Base-by-base conservation (phyloP, 2,329 filamentous ascomycete genomes). In the Diatrype stigma region DNA sequence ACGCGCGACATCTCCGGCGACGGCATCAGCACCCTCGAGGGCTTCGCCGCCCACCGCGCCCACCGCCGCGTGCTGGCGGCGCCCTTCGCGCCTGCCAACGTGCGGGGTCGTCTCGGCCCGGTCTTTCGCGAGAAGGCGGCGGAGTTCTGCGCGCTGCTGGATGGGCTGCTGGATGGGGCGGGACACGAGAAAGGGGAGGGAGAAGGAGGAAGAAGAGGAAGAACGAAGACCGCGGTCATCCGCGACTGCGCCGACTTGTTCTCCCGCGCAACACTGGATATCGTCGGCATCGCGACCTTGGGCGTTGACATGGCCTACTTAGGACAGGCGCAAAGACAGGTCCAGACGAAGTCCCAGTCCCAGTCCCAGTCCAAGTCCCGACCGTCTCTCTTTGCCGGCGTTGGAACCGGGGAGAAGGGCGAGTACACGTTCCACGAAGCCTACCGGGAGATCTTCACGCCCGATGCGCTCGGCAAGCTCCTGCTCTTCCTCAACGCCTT, bases 251-350 rank as follows among this genome's bases (percentile, higher is more conserved):
- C 46, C 17, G 48, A 50, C 8, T 45, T 53, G 2, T 50, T 53
- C 40, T 50, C 47, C 28, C 49, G 49, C 16, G 48, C 51, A 14
- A 51, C 49, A 28, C n/a, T 54, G 4, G 49, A 51, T 26, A 47
- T 51, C 46, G 48, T 51, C 32, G 52, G 49, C 32, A 45, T 51
- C 23, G 51, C 51, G 3, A 42, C 47, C 1, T 42, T 53, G n/a
- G 51, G 51, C 3, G 51, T 47, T 14, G 51, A 53, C 32, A 48
- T 53, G 11, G 40, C 51, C 28, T 45, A 53, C 42, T 34, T 53
- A 21, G 46, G 34, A 46, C 45, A 5, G 48, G 46, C 48, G 37
- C 22, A n/a, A 26, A 22, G 11, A 17, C n/a, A 17, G 40, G 34
- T 23, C 23, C n/a, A n/a, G n/a, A n/a, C n/a, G n/a, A n/a, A n/a